These are phyloP conservation scores for Plectranthus barbatus DNA, from an alignment of 257 asterid genomes.

Conservation along the genomic window DNA sequence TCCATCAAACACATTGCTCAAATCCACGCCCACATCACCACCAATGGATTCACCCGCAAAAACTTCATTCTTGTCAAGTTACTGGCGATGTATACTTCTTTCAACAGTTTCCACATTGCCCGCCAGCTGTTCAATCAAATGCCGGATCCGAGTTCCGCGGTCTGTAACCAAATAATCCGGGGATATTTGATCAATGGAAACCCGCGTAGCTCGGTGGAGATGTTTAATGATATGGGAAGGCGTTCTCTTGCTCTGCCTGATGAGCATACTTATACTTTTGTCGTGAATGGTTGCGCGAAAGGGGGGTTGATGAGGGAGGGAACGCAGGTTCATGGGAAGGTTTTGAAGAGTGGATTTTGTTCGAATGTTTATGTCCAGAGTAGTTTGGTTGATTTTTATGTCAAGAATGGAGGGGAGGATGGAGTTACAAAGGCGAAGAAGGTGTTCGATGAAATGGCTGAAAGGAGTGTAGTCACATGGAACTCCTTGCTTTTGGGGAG, in stretches of 20 bases:
- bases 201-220: conserved; percentile 27
- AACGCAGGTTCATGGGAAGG: conserved; percentile 56
- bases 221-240: conserved; percentile 36
- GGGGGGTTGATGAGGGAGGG: conserved; percentile 51
- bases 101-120: conserved; percentile 32
- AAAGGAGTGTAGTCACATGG: conserved; percentile 63
- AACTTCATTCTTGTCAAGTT: conserved; percentile 59
- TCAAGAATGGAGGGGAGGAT: conserved; percentile 31
- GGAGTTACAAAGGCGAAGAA: conserved; percentile 31
- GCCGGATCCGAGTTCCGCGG: conserved; percentile 38
- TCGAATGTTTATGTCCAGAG: conserved; percentile 51
- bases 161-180: conserved; percentile 70
- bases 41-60: conserved; percentile 48
- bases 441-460: conserved; percentile 64
- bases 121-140: conserved; percentile 45
- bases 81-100: conserved; percentile 33
- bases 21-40: conserved; percentile 49
- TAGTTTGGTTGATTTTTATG: conserved; percentile 63
- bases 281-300: conserved; percentile 45
- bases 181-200: conserved; percentile 26
- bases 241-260: conserved; percentile 42
- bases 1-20: conserved; percentile 36
- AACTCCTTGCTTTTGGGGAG: conserved; percentile 61
- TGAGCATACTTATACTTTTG: conserved; percentile 52
- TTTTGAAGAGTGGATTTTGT: conserved; percentile 44